These are phyloP conservation scores for Panaeolus cyanescens DNA, from an alignment of 768 basidiomycete species.

Conservation along the genomic window DNA sequence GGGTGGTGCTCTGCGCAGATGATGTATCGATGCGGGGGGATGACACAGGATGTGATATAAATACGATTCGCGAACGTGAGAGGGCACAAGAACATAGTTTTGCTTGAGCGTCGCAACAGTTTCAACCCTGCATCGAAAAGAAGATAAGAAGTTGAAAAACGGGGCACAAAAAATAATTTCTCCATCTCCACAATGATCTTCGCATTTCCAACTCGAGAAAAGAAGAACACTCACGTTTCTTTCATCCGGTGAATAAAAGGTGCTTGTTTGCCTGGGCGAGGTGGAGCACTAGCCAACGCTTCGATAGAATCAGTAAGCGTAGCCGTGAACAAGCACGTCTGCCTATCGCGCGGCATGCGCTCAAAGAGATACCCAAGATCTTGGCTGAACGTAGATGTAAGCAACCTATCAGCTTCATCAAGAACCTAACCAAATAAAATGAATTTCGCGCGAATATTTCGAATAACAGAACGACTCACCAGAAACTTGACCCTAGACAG, in stretches of 20 bases:
- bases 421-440: conserved; percentile 59
- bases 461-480: conserved; percentile 41
- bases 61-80: conserved; percentile 92
- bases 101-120: conserved; percentile 91
- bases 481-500: conserved; percentile 83
- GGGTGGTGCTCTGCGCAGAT: conserved; percentile 65
- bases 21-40: conserved; percentile 77
- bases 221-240: conserved; percentile 66
- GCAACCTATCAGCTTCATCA: conserved; percentile 94
- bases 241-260: conserved; percentile 85
- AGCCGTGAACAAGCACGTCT: conserved; percentile 96
- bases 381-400: conserved; percentile 86
- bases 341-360: conserved; percentile 80
- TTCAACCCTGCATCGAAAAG: conserved; percentile 59
- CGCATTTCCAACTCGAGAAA: background rate
- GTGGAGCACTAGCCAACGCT: conserved; percentile 67
- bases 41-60: conserved; percentile 88
- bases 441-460: background rate
- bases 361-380: conserved; percentile 81
- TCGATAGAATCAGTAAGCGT: conserved; percentile 90
- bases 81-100: conserved; percentile 88
- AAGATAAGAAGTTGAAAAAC: background rate
- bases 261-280: conserved; percentile 79
- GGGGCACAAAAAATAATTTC: background rate
- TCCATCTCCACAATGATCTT: background rate